Conservation (phyloP, 805 yeast species). For the Ogataea pilisensis region DNA sequence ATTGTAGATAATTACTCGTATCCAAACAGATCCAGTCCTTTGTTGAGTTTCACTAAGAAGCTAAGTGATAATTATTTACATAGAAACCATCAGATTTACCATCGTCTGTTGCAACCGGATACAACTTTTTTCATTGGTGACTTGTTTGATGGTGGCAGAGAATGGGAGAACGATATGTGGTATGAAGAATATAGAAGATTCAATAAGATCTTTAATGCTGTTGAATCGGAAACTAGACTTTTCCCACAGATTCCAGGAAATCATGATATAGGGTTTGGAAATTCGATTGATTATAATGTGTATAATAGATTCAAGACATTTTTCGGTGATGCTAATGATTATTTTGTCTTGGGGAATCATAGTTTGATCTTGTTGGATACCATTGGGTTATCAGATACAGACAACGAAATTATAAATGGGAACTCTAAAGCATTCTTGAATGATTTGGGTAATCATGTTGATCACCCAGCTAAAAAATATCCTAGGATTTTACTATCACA, state of each 20-base stretch:
- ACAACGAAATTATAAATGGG: conserved; percentile 38
- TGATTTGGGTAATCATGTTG: conserved; percentile 23
- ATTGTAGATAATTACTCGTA: conserved; percentile 84
- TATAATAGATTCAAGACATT: conserved; percentile 57
- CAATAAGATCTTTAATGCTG: conserved; percentile 46
- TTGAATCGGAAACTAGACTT: conserved; percentile 39
- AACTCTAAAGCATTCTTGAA: conserved; percentile 53
- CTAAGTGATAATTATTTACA: conserved; percentile 76
- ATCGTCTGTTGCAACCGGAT: conserved; percentile 63
- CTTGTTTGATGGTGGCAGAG: conserved; percentile 87
- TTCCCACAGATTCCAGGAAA: conserved; percentile 69
- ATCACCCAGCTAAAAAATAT: conserved; percentile 12
- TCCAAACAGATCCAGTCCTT: conserved; percentile 56
- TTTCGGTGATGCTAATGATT: conserved; percentile 67
- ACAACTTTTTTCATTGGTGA: conserved; percentile 82
- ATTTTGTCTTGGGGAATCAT: conserved; percentile 62
- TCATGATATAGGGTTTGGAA: conserved; percentile 94
- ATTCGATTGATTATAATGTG: conserved; percentile 54
- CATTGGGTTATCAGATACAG: conserved; percentile 63
- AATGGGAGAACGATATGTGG: conserved; percentile 46
- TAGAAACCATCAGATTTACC: conserved; percentile 66
- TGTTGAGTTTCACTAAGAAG: conserved; percentile 52
- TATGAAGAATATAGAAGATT: conserved; percentile 62
- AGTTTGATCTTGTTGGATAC: conserved; percentile 75
- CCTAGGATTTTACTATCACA: conserved; percentile 78